Evolutionary conservation across 768 basidiomycete genomes (phyloP).

Genomic region (Calvatia gigantea): DNA sequence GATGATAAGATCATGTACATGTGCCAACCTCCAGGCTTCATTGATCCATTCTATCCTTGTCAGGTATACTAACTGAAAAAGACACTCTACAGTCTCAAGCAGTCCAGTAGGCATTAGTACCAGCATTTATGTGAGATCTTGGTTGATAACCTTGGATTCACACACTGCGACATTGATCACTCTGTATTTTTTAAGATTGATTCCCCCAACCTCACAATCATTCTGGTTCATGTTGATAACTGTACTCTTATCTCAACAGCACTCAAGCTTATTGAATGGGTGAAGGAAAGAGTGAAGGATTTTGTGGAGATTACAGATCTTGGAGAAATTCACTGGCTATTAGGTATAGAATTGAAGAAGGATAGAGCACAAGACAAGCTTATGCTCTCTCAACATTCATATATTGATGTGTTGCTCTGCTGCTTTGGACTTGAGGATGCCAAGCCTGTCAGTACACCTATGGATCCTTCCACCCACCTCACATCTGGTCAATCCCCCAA

Average conservation of each 20-base stretch:
- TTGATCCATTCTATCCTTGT: not conserved
- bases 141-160: constrained; percentile 16
- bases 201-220: not conserved
- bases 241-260: constrained; percentile 22
- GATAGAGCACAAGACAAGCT: too few species aligned
- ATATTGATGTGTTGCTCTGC: too few species aligned
- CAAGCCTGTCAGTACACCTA: too few species aligned
- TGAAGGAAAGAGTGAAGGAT: constrained; percentile 22
- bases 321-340: constrained; percentile 22
- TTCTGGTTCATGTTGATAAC: constrained; percentile 12
- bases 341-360: constrained; percentile 26
- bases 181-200: constrained; percentile 6
- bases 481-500: too few species aligned
- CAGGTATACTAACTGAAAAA: constrained; percentile 21
- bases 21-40: constrained; percentile 31
- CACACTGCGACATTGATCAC: constrained; percentile 19
- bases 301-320: constrained; percentile 20
- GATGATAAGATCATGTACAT: constrained; percentile 37
- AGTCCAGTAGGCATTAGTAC: constrained; percentile 25
- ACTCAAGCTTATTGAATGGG: constrained; percentile 15
- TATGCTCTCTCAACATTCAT: too few species aligned
- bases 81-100: constrained; percentile 28
- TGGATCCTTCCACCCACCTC: too few species aligned
- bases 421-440: too few species aligned
- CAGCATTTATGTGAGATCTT: constrained; percentile 6